phyloP scores from a whole-genome alignment of 495 filamentous ascomycete species.

The Darksidea phi region DNA sequence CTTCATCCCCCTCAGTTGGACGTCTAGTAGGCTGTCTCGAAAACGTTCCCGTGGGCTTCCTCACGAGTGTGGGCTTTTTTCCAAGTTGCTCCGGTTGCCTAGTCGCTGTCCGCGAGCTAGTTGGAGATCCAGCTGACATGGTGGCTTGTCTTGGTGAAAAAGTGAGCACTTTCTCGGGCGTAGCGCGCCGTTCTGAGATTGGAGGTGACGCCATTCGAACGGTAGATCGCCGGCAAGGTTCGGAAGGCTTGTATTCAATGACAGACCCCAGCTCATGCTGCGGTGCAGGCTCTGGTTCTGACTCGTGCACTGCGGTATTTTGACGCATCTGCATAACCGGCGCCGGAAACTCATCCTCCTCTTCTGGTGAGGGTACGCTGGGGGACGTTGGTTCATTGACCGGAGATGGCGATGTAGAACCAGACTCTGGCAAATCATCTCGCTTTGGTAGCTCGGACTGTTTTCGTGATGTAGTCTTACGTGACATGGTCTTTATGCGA shows the following conservation, averaged over 20 bases:
- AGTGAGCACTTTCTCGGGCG: not conserved
- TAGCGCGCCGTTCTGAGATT: constrained; percentile 1
- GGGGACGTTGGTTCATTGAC: not conserved
- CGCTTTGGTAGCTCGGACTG: not conserved
- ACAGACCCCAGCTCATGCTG: too few relatives aligned
- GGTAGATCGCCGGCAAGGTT: too few relatives aligned
- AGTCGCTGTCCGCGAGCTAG: not conserved
- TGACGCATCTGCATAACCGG: not conserved
- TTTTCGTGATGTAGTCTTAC: too few relatives aligned
- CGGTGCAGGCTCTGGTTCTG: not conserved
- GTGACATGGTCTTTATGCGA: too few relatives aligned
- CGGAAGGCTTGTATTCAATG: not conserved
- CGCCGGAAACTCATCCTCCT: not conserved
- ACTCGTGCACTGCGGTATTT: not conserved
- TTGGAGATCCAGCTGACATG: not conserved
- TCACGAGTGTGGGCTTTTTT: not conserved
- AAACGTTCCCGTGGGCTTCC: not conserved
- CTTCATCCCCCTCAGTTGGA: not conserved
- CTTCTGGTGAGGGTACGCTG: not conserved
- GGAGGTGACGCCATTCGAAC: not conserved
- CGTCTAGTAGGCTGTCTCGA: not conserved
- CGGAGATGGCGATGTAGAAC: not conserved
- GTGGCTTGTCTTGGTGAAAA: not conserved
- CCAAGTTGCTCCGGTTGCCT: not conserved
- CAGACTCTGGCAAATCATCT: not conserved